These are phyloP conservation scores for Phyllosticta ampelicida DNA, from an alignment of 2,329 filamentous ascomycete species.

Conservation along the genomic window DNA sequence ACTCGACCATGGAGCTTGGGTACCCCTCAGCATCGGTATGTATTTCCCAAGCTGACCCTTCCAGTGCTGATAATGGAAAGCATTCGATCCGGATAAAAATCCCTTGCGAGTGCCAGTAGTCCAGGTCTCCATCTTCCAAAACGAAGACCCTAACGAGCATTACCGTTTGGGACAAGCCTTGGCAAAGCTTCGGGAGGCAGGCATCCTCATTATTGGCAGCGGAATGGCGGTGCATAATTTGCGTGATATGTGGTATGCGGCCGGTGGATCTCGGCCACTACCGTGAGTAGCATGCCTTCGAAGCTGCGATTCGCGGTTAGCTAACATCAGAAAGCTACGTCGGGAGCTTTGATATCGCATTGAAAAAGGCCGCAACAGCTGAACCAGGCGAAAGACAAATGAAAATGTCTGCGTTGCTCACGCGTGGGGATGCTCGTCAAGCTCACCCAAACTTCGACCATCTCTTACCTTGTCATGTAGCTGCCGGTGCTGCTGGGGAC, in stretches of 20 bases:
- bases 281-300: slow-evolving; percentile 12
- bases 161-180: slow-evolving; percentile 14
- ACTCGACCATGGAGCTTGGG: slow-evolving; percentile 67
- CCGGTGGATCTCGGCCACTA: slow-evolving; percentile 15
- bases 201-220: slow-evolving; percentile 13
- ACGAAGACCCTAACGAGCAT: slow-evolving; percentile 12
- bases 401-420: slow-evolving; percentile 26
- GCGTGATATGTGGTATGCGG: slow-evolving; percentile 19
- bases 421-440: slow-evolving; percentile 42
- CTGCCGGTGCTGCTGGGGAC: slow-evolving; percentile 42
- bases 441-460: slow-evolving; percentile 57
- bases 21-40: slow-evolving; percentile 48
- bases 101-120: slow-evolving; percentile 22
- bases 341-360: slow-evolving; percentile 18
- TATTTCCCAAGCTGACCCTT: slow-evolving; percentile 1
- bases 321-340: slow-evolving; percentile 17
- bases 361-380: slow-evolving; percentile 17
- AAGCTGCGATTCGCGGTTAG: not conserved
- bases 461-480: slow-evolving; percentile 48
- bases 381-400: slow-evolving; percentile 19
- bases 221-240: slow-evolving; percentile 26
- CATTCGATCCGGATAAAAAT: slow-evolving; percentile 28
- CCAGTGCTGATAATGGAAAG: slow-evolving; percentile 13
- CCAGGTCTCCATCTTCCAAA: slow-evolving; percentile 14
- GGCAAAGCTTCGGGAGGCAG: slow-evolving; percentile 13